Evolutionary conservation across 2,329 filamentous ascomycete genomes (phyloP).

Genomic region (Ceratocystis colombiana): DNA sequence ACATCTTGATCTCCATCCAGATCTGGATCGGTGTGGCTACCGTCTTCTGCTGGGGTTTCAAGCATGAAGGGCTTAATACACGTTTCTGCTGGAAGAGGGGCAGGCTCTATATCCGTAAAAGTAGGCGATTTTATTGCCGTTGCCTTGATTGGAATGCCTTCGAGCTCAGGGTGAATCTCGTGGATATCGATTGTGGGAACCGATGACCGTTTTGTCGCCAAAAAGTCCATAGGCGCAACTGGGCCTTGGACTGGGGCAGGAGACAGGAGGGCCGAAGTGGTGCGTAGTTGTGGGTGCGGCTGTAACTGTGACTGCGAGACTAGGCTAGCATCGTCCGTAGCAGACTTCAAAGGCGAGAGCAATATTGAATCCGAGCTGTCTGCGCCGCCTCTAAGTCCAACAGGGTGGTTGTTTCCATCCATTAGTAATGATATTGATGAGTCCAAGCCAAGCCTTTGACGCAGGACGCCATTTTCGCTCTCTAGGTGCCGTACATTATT

Average conservation of each 20-base stretch:
- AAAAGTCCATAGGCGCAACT: slow-evolving; percentile 32
- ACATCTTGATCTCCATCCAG: not conserved
- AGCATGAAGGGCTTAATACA: slow-evolving; percentile 1
- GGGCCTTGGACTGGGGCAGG: slow-evolving; percentile 21
- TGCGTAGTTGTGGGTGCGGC: slow-evolving; percentile 1
- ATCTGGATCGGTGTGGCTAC: not conserved
- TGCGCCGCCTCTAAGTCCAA: slow-evolving; percentile 20
- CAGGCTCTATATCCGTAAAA: slow-evolving; percentile 36
- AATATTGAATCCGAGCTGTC: slow-evolving; percentile 25
- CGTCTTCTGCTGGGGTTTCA: not conserved
- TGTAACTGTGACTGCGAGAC: slow-evolving; percentile 5
- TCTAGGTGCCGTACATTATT: slow-evolving; percentile 34
- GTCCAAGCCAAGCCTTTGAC: slow-evolving; percentile 4
- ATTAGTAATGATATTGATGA: not conserved
- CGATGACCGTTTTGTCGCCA: slow-evolving; percentile 30
- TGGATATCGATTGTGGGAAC: slow-evolving; percentile 47
- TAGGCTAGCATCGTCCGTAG: slow-evolving; percentile 14
- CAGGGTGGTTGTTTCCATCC: not conserved
- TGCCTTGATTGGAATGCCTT: slow-evolving; percentile 48
- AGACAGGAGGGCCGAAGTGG: slow-evolving; percentile 9
- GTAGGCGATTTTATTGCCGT: slow-evolving; percentile 44
- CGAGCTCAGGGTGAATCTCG: slow-evolving; percentile 48
- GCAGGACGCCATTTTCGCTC: slow-evolving; percentile 33
- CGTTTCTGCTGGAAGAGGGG: not conserved
- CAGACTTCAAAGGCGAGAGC: slow-evolving; percentile 26